A percentile compares a stretch with the other conserved stretches of the same genome.
phyloP scores from a whole-genome alignment of 2,329 filamentous ascomycete species.

The Epichloe sylvatica region DNA sequence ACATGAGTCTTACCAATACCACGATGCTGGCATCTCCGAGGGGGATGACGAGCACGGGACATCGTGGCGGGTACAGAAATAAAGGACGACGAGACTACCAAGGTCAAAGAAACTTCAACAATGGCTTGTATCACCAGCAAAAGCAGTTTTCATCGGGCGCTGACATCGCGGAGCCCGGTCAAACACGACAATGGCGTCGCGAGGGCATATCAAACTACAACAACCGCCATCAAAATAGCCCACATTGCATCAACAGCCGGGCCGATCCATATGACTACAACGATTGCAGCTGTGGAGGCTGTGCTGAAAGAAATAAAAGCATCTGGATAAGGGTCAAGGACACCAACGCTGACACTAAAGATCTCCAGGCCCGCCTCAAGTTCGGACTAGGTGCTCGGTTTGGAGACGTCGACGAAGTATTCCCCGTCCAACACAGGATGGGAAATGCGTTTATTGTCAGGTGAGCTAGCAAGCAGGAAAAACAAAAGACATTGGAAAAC shows the following conservation, averaged over 20 bases:
- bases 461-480: constrained; percentile 10
- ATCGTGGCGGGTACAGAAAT: constrained; percentile 1
- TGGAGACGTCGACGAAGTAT: constrained; percentile 19
- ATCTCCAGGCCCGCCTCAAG: constrained; percentile 18
- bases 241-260: constrained; percentile 10
- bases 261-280: constrained; percentile 12
- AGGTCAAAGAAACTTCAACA: background rate
- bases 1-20: background rate
- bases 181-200: background rate
- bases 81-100: background rate
- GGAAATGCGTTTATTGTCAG: constrained; percentile 15
- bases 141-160: background rate
- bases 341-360: constrained; percentile 4
- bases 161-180: background rate
- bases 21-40: background rate
- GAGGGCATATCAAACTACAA: background rate
- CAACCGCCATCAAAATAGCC: background rate
- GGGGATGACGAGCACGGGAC: background rate
- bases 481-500: background rate
- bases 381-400: constrained; percentile 15
- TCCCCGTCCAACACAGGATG: constrained; percentile 1
- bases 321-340: constrained; percentile 15
- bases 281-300: constrained; percentile 17
- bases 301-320: constrained; percentile 18
- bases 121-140: background rate